These are phyloP conservation scores for Mayamaea pseudoterrestris DNA, from an alignment of 108 stramenopile genomes.

Conservation along the genomic window DNA sequence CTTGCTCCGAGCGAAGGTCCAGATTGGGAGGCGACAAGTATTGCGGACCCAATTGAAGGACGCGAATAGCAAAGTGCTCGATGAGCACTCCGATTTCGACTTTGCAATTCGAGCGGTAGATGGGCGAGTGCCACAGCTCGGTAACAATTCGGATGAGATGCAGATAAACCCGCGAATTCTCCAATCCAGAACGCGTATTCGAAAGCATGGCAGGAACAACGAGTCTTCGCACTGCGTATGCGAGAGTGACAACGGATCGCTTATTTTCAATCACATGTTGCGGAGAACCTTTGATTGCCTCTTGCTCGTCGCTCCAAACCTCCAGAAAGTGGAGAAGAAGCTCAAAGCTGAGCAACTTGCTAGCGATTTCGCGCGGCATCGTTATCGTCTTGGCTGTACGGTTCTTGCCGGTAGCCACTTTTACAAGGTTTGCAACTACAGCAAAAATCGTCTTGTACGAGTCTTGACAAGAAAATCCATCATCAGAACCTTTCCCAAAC, in stretches of 20 bases:
- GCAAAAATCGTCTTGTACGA: slow-evolving; percentile 53
- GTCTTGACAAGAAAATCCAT: slow-evolving; percentile 17
- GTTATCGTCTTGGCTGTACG: slow-evolving; percentile 25
- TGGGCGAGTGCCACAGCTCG: slow-evolving; percentile 50
- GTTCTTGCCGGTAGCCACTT: slow-evolving; percentile 53
- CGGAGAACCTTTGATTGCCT: not conserved
- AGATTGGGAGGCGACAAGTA: slow-evolving; percentile 20
- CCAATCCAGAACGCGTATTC: slow-evolving; percentile 59
- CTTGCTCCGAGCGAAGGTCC: slow-evolving; percentile 2
- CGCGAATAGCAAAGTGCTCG: slow-evolving; percentile 62
- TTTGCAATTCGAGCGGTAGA: slow-evolving; percentile 56
- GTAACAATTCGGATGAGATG: slow-evolving; percentile 59
- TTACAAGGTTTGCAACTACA: slow-evolving; percentile 57
- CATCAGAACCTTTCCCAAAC: slow-evolving; percentile 34
- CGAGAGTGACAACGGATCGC: slow-evolving; percentile 39
- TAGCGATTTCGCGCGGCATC: slow-evolving; percentile 65
- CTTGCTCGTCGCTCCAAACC: slow-evolving; percentile 20
- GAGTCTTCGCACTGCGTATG: slow-evolving; percentile 68
- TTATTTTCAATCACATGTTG: not conserved
- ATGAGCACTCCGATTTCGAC: slow-evolving; percentile 76
- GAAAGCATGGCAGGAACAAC: slow-evolving; percentile 69
- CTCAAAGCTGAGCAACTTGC: slow-evolving; percentile 70
- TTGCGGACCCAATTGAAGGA: slow-evolving; percentile 70
- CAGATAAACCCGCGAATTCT: slow-evolving; percentile 55
- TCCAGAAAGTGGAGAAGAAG: slow-evolving; percentile 54